Base-by-base conservation (phyloP, 2,329 filamentous ascomycete genomes). In the Penicillium sp. region DNA sequence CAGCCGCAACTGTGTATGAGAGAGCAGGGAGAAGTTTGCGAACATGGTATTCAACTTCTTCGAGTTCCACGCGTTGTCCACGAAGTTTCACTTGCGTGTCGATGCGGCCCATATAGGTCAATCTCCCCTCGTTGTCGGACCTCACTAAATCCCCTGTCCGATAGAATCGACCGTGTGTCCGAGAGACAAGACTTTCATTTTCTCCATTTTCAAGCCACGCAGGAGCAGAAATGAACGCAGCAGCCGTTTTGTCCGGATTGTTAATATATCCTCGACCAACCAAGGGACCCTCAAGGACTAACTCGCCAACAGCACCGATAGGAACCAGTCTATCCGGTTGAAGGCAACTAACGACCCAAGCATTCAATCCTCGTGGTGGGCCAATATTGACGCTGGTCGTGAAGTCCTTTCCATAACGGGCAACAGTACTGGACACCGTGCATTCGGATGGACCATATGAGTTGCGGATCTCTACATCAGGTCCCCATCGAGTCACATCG, bases 41-140 rank as follows among this genome's bases (percentile, higher is more conserved):
- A 19, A 45, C 38, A 19, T 56, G 53, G 24, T 56, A 33, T 17
- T 93, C 91, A 19, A 93, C 83, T 70, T 93, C 92, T 0, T 90
- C 90, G 3, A 95, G 84, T 72, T 94, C 91, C 50, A 96, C 85
- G 47, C 92, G 85, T 74, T 96, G 92, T 2, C 93, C 93, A 58
- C 92, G 86, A 3, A 97, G 82, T 76, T 97, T 97, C 57, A 96
- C 88, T 74, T 97, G 93, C 0, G 91, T 92, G 54, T 87, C 86
- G 7, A 96, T 88, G 7, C 93, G 88, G 0, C 93, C 93, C n/a
- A 93, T 82, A 70, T 91, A 95, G 72, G 96, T 90, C 15, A 97
- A 81, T 0, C 81, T 85, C 1, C 91, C 91, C 63, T 91, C 83
- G 4, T 81, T 68, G 2, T 85, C 83, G 53, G 96, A 83, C 22